These are phyloP conservation scores for Corchorus capsularis DNA, from an alignment of 345 rosid genomes.

Conservation along the genomic window DNA sequence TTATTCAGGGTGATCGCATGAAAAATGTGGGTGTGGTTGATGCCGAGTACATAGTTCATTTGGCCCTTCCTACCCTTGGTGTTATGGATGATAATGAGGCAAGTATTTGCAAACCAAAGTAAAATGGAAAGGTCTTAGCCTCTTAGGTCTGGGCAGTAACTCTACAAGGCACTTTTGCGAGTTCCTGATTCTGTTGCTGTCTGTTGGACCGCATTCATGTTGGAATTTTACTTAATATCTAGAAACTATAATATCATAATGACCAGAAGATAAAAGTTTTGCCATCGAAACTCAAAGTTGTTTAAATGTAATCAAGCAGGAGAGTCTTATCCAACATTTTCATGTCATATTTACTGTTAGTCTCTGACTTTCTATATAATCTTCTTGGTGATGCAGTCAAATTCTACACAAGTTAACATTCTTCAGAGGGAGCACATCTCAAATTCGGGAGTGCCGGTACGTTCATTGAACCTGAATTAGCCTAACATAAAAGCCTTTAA, in stretches of 20 bases:
- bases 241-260: neutral
- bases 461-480: conserved; percentile 16
- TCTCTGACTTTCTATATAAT: neutral
- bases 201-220: neutral
- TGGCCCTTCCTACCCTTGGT: conserved; percentile 85
- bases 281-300: neutral
- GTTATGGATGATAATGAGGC: conserved; percentile 42
- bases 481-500: conserved; percentile 12
- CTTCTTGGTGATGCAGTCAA: conserved; percentile 27
- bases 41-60: conserved; percentile 81
- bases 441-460: conserved; percentile 27
- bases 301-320: neutral
- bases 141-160: neutral
- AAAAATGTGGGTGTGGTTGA: conserved; percentile 92
- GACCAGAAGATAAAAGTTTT: neutral
- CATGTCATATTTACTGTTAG: neutral
- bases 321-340: neutral
- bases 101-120: conserved; percentile 23
- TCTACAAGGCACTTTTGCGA: neutral
- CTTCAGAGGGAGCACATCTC: conserved; percentile 16
- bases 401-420: conserved; percentile 13
- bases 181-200: neutral
- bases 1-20: conserved; percentile 77
- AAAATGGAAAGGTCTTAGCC: neutral
- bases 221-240: neutral